These are phyloP conservation scores for Trypanosoma grayi DNA, from an alignment of 208 protist species.

Conservation along the genomic window DNA sequence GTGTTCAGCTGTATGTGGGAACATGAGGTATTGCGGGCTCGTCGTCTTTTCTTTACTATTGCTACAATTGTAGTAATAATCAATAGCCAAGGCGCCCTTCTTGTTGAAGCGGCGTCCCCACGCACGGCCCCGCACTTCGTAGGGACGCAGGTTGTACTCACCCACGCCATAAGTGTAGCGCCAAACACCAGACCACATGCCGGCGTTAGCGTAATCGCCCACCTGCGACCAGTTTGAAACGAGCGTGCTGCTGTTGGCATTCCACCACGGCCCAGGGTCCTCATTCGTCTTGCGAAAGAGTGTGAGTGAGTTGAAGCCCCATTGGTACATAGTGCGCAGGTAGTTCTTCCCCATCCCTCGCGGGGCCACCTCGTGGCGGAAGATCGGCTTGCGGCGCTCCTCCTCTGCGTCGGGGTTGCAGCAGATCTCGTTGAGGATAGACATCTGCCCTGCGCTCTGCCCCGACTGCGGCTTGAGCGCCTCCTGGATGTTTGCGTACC, in stretches of 20 bases:
- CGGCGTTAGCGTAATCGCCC: slow-evolving; percentile 85
- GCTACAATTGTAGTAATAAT: slow-evolving; percentile 30
- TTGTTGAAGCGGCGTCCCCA: slow-evolving; percentile 67
- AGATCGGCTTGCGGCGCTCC: slow-evolving; percentile 78
- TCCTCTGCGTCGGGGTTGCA: slow-evolving; percentile 86
- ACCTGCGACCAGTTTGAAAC: slow-evolving; percentile 85
- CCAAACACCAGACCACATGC: slow-evolving; percentile 89
- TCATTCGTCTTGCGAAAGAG: slow-evolving; percentile 88
- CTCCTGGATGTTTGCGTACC: slow-evolving; percentile 82
- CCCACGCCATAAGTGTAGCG: slow-evolving; percentile 87
- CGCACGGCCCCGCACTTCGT: slow-evolving; percentile 64
- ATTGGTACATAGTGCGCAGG: slow-evolving; percentile 76
- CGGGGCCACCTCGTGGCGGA: slow-evolving; percentile 67
- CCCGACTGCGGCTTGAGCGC: slow-evolving; percentile 70
- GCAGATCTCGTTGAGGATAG: slow-evolving; percentile 83
- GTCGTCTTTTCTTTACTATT: slow-evolving; percentile 21
- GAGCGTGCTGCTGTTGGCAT: slow-evolving; percentile 83
- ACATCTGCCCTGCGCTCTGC: slow-evolving; percentile 80
- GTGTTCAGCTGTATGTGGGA: slow-evolving; percentile 87
- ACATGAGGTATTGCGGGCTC: slow-evolving; percentile 49
- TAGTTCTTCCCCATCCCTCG: slow-evolving; percentile 30
- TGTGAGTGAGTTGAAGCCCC: slow-evolving; percentile 87
- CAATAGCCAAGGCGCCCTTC: slow-evolving; percentile 53
- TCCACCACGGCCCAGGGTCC: slow-evolving; percentile 87
- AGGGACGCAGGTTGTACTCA: slow-evolving; percentile 86